Evolutionary conservation across 169 alveolate species (phyloP), one percentile per base, ranked within the genome.

Genomic region (Amoebophrya sp.): DNA sequence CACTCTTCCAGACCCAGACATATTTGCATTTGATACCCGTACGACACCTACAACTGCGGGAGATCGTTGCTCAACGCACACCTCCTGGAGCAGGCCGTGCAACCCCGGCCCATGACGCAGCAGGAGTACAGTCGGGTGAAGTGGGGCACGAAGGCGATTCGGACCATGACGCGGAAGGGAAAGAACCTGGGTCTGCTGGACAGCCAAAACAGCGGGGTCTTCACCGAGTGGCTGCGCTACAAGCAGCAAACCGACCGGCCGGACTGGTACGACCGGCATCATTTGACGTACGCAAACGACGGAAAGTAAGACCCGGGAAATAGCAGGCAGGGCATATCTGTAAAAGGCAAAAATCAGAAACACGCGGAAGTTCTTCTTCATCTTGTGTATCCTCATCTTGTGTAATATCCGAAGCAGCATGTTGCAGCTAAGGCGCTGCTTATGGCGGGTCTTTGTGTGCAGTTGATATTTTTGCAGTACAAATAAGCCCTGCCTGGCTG

Each of bases 71-170:
- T 66, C 38, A 66, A 66, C 83, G 32, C 83, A 3, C 83, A 66
- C 83, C 83, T 66, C 32, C 83, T 2, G 83, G 39, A 66, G 83
- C 38, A 66, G 35, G 83, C 83, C 10, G 83, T 66, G 83, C 83
- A 66, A 25, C 83, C 38, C 10, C 83, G 83, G 32, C 83, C 83
- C 1, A 18, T 66, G 83, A 66, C 83, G 39, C 83, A n/a, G 35
- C 32, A 25, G 18, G 83, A 66, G 35, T n/a, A 66, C 38, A 66
- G 83, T n/a, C 38, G 39, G 83, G 39, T 25, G 83, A 66, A n/a
- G 35, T 66, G 83, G 83, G 7, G 18, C 35, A 18, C 38, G 18
- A 18, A 25, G 18, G 83, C 83, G 35, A 2, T 2, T 2, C 35
- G 83, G 35, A 66, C 18, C 32, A 25, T 25, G 35, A 25, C 12